These are phyloP conservation scores for Aspergillus transmontanensis DNA, from an alignment of 2,329 filamentous ascomycete genomes.

Conservation along the genomic window DNA sequence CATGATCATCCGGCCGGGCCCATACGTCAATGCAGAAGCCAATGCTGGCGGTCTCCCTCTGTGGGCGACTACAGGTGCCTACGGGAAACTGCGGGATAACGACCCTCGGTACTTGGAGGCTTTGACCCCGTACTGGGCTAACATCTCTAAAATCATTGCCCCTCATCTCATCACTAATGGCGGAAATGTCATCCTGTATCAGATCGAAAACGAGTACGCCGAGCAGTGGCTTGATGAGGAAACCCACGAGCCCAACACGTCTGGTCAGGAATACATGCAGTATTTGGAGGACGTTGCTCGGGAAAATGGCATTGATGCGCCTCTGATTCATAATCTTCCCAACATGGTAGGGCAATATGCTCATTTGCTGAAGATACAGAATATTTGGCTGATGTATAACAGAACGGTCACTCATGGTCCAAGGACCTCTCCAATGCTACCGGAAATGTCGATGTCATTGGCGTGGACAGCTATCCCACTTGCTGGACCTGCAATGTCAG, in stretches of 20 bases:
- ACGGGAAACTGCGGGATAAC: constrained; percentile 36
- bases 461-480: constrained; percentile 45
- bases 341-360: constrained; percentile 47
- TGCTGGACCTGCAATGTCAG: constrained; percentile 67
- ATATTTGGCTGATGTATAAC: neutral
- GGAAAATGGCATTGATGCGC: constrained; percentile 61
- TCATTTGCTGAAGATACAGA: too few species aligned
- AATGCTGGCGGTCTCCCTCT: constrained; percentile 64
- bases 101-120: constrained; percentile 34
- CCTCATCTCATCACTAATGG: constrained; percentile 34
- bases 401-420: constrained; percentile 59
- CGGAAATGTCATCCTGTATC: constrained; percentile 31
- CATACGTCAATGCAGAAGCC: constrained; percentile 66
- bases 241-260: constrained; percentile 48
- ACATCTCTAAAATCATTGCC: constrained; percentile 33
- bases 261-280: constrained; percentile 47
- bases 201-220: constrained; percentile 41
- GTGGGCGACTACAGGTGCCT: constrained; percentile 62
- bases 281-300: constrained; percentile 56
- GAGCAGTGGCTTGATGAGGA: constrained; percentile 39
- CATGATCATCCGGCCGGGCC: constrained; percentile 59
- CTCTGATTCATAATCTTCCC: constrained; percentile 61
- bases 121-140: constrained; percentile 34
- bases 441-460: constrained; percentile 44
- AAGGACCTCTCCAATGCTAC: constrained; percentile 59